Evolutionary conservation across 2,329 filamentous ascomycete species (phyloP), one percentile per base, ranked within the genome.

Genomic region (Paraphaeosphaeria minitans): DNA sequence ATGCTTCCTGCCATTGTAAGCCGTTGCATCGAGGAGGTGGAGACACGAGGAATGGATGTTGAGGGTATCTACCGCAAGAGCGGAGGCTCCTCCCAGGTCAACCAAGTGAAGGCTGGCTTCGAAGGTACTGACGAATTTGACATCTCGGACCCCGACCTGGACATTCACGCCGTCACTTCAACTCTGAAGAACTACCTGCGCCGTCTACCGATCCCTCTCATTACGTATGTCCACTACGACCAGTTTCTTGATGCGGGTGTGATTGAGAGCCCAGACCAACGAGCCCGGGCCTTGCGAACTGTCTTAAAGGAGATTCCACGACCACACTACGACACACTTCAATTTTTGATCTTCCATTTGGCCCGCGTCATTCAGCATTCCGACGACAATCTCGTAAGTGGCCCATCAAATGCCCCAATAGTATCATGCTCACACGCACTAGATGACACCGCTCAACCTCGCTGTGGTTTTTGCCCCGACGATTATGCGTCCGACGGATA

Each of bases 31-130:
- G 92, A 97, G 74, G 94, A 99, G 78, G 95, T 99, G 41, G 95
- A 99, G 77, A 81, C 95, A 22, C 89, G 95, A 74, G 95, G 83
- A 47, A 97, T 99, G 92, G 93, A 98, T 70, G 87, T 96, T 67
- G 95, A 98, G 79, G 95, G 95, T 62, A 96, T 99, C 68, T 99
- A 99, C 80, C 89, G 95, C 71, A 99, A 99, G 83, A 97, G 93
- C 52, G 95, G 95, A 57, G 95, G 93, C 66, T 93, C 90, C 69
- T 92, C 91, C 9, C 92, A 96, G 75, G 90, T 97, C 74, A 96
- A 96, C 76, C 84, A 86, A 70, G 91, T 99, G 67, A 92, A 94
- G 71, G 91, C 93, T 66, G 93, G 93, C 13, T 98, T 99, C 74
- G 93, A 97, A 76, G 89, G 88, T 75, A 89, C 86, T 59, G 86